Conservation (phyloP, 2,329 filamentous ascomycete species). For the Talaromyces verruculosus region DNA sequence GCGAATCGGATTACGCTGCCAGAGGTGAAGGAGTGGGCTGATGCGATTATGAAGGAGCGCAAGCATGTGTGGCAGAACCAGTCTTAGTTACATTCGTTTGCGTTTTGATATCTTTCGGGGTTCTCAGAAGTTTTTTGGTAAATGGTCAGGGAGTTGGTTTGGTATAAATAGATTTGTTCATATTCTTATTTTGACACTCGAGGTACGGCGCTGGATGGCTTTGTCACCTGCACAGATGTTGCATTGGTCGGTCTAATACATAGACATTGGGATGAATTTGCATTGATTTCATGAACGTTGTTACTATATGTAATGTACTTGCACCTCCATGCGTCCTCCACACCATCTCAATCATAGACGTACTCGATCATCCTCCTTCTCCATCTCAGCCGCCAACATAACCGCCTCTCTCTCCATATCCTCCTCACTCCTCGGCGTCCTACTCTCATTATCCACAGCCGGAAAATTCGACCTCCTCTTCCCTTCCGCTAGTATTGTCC, state of each 20-base stretch:
- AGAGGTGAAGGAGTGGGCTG: constrained; percentile 79
- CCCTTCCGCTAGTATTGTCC: constrained; percentile 18
- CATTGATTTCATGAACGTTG: background rate
- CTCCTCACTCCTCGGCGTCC: constrained; percentile 65
- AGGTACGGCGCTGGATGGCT: constrained; percentile 16
- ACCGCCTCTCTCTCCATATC: constrained; percentile 80
- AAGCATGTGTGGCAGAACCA: constrained; percentile 65
- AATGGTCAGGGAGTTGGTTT: background rate
- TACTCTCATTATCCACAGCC: constrained; percentile 67
- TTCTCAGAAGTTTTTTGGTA: background rate
- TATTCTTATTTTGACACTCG: constrained; percentile 3
- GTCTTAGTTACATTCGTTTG: background rate
- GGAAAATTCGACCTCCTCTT: constrained; percentile 61
- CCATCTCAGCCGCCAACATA: constrained; percentile 56
- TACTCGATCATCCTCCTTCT: constrained; percentile 36
- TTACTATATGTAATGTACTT: background rate
- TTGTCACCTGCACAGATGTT: constrained; percentile 9
- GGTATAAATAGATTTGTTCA: constrained; percentile 12
- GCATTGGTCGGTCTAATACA: constrained; percentile 11
- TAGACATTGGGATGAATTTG: background rate
- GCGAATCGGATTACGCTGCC: constrained; percentile 68
- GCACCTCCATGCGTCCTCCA: background rate
- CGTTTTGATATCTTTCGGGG: no score
- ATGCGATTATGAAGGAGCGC: constrained; percentile 73
- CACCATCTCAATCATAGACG: background rate